phyloP scores from a whole-genome alignment of 2,329 filamentous ascomycete genomes.

The Beauveria sp. region DNA sequence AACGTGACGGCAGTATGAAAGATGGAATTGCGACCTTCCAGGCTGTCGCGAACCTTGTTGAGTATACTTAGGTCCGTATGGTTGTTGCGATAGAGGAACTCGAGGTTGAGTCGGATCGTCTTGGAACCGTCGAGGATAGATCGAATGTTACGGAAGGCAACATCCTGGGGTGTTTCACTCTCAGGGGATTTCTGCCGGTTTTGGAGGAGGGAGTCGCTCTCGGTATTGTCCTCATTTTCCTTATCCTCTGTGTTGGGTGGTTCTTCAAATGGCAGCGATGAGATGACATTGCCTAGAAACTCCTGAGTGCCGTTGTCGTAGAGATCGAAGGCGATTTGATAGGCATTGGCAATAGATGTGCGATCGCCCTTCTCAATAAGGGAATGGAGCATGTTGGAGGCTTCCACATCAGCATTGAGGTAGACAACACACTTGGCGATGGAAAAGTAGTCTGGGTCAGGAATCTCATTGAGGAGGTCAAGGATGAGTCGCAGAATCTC shows the following conservation, averaged over 20 bases:
- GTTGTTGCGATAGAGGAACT: constrained; percentile 95
- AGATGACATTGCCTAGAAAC: constrained; percentile 83
- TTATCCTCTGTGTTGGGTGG: constrained; percentile 32
- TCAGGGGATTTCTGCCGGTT: constrained; percentile 50
- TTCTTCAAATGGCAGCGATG: constrained; percentile 59
- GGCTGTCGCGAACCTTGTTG: constrained; percentile 91
- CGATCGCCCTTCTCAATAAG: constrained; percentile 74
- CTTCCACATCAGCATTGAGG: constrained; percentile 84
- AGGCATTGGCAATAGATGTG: constrained; percentile 75
- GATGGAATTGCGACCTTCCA: constrained; percentile 94
- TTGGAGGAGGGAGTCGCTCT: constrained; percentile 42
- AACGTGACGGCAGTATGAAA: constrained; percentile 97
- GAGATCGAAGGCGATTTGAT: constrained; percentile 95
- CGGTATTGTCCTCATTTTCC: constrained; percentile 37
- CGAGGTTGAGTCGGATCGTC: constrained; percentile 88
- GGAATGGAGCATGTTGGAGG: constrained; percentile 74
- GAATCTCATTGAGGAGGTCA: constrained; percentile 89
- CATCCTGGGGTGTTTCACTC: constrained; percentile 41
- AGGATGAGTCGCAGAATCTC: constrained; percentile 87
- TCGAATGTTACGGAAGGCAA: constrained; percentile 55
- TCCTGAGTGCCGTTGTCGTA: constrained; percentile 99
- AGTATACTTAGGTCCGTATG: constrained; percentile 85
- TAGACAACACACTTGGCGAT: constrained; percentile 98
- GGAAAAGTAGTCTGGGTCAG: constrained; percentile 91
- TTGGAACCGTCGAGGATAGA: constrained; percentile 78